These are phyloP conservation scores for Asterophora parasitica DNA, from an alignment of 768 basidiomycete species.

Conservation along the genomic window DNA sequence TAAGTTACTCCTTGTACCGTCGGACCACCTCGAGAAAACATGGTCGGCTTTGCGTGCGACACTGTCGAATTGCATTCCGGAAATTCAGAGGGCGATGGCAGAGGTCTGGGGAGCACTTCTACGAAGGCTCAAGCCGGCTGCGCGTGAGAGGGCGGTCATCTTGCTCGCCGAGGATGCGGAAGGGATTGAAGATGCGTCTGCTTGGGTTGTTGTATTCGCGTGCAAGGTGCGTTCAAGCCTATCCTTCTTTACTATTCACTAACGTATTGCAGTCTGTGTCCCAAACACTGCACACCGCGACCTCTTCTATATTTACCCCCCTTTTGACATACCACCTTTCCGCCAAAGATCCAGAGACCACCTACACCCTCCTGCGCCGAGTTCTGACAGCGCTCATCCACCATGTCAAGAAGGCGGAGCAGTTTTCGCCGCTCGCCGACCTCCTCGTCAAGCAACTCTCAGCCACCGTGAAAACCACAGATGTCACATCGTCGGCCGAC, in stretches of 20 bases:
- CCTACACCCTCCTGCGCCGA: slow-evolving; percentile 60
- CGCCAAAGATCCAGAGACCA: slow-evolving; percentile 30
- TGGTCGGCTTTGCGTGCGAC: slow-evolving; percentile 51
- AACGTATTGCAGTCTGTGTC: slow-evolving; percentile 59
- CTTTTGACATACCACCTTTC: slow-evolving; percentile 54
- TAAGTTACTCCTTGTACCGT: slow-evolving; percentile 67
- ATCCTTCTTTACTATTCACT: slow-evolving; percentile 2
- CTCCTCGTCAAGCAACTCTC: slow-evolving; percentile 41
- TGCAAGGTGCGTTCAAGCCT: slow-evolving; percentile 55
- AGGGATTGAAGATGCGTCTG: slow-evolving; percentile 56
- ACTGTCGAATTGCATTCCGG: slow-evolving; percentile 57
- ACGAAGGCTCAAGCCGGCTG: slow-evolving; percentile 61
- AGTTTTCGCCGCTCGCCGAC: slow-evolving; percentile 56
- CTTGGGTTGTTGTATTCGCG: slow-evolving; percentile 73
- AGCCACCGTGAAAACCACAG: slow-evolving; percentile 16
- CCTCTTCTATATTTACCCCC: slow-evolving; percentile 54
- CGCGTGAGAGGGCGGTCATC: slow-evolving; percentile 50
- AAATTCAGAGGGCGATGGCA: slow-evolving; percentile 72
- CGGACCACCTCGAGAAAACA: slow-evolving; percentile 51
- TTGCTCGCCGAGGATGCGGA: slow-evolving; percentile 49
- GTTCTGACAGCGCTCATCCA: slow-evolving; percentile 78
- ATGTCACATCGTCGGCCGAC: slow-evolving; percentile 15
- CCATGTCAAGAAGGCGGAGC: slow-evolving; percentile 68
- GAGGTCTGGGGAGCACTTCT: slow-evolving; percentile 86
- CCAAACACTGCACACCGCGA: slow-evolving; percentile 74